Evolutionary conservation across 1,284 basidiomycete genomes (phyloP).

Genomic region (Pseudozyma sp.): DNA sequence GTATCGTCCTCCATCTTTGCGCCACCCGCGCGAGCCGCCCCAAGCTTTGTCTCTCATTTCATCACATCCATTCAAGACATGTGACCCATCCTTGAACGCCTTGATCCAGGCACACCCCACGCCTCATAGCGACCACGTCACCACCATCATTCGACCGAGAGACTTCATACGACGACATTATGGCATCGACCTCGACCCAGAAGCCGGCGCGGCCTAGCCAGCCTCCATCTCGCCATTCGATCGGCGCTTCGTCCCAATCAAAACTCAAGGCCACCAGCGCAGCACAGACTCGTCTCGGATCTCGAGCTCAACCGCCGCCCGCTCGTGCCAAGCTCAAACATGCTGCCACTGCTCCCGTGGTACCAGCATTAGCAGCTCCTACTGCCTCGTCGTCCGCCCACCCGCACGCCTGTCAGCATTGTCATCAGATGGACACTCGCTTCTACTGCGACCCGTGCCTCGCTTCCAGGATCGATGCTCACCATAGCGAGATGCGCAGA

Average conservation of each 20-base stretch:
- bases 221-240: slow-evolving; percentile 28
- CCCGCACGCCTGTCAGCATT: slow-evolving; percentile 35
- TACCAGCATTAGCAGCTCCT: not conserved
- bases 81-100: slow-evolving; percentile 8
- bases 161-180: not conserved
- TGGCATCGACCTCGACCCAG: slow-evolving; percentile 11
- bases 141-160: not conserved
- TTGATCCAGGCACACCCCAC: slow-evolving; percentile 3
- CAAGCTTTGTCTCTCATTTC: not conserved
- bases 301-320: slow-evolving; percentile 8
- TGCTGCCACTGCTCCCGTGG: slow-evolving; percentile 13
- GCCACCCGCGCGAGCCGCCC: not conserved
- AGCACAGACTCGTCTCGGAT: not conserved
- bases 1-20: not conserved
- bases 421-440: slow-evolving; percentile 35
- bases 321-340: slow-evolving; percentile 24
- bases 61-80: slow-evolving; percentile 6
- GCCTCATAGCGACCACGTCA: not conserved
- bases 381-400: not conserved
- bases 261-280: slow-evolving; percentile 3
- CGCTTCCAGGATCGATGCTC: slow-evolving; percentile 30
- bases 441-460: slow-evolving; percentile 54
- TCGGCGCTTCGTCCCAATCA: slow-evolving; percentile 11
- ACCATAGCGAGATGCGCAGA: slow-evolving; percentile 39
- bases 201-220: slow-evolving; percentile 19